Base-by-base conservation (phyloP, 352 stramenopile species). In the Blastocystis sp. region DNA sequence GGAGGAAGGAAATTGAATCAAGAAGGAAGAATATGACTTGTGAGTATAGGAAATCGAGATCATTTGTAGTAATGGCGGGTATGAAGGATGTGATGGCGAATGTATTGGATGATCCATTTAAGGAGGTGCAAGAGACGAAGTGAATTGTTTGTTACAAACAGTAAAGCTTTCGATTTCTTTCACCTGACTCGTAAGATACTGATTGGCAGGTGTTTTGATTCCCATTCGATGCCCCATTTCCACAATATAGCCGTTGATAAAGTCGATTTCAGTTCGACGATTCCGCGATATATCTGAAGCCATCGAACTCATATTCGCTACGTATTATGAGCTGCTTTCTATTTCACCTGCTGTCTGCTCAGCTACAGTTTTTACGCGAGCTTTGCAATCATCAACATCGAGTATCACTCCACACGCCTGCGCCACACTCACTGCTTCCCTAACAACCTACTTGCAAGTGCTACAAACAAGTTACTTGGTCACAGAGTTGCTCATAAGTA, bases 211-310 rank as follows among this genome's bases (percentile, higher is more conserved):
- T 45, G 55, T 50, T 26, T 76, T 2, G 11, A 88, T 23, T 0
- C 20, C n/a, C 47, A 55, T 18, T 43, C 59, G 18, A 20, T 56
- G 41, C n/a, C n/a, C 77, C 39, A 54, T 56, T 23, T 20, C 15
- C 43, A 41, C 43, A 59, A 88, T 88, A 54, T 88, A 88, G 5
- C 77, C 77, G 47, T 79, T 79, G 43, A 88, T 88, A 37, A 66
- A 76, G 29, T 88, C 77, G 61, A 88, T 53, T 29, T 88, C 77
- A 29, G 77, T 88, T 15, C 34, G 20, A 3, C 41, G 26, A 18
- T 76, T 76, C 53, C 45, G 53, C 63, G 43, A 9, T 11, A 88
- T 88, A 64, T 88, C 77, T 5, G 77, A 76, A 23, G 29, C 73
- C 77, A 88, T 88, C 20, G 77, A 88, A 18, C 77, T 88, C 7